Percentiles rank a stretch among this genome's conserved stretches.
Conservation (phyloP, 73 alveolate genomes). For the Blepharisma stoltei region DNA sequence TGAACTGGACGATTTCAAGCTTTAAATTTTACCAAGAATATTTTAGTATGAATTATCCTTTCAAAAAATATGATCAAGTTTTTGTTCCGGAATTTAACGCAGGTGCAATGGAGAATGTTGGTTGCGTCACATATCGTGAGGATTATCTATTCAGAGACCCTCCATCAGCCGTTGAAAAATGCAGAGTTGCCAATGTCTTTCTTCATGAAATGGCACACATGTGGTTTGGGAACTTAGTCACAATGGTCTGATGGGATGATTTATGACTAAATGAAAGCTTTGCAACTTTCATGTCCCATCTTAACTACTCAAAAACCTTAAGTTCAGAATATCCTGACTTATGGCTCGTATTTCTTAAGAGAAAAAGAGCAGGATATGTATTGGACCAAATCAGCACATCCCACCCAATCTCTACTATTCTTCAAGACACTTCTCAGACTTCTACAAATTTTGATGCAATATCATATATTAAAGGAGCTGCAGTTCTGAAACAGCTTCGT, state of each 20-base stretch:
- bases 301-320: conserved; percentile 29
- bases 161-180: conserved; percentile 46
- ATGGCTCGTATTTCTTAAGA: neutral
- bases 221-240: conserved; percentile 97
- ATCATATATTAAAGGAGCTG: conserved; percentile 94
- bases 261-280: conserved; percentile 93
- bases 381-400: conserved; percentile 82
- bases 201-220: conserved; percentile 96
- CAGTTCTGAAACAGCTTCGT: conserved; percentile 75
- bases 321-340: conserved; percentile 1
- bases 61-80: conserved; percentile 92
- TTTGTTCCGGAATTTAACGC: conserved; percentile 91
- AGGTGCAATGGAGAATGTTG: conserved; percentile 99
- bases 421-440: conserved; percentile 77
- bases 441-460: conserved; percentile 91
- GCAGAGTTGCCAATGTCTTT: conserved; percentile 50
- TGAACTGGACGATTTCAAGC: conserved; percentile 63
- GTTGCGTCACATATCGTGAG: conserved; percentile 93
- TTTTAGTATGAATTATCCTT: conserved; percentile 88
- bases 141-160: conserved; percentile 78
- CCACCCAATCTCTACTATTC: conserved; percentile 84
- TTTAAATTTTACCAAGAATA: conserved; percentile 69
- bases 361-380: neutral
- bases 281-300: conserved; percentile 87
- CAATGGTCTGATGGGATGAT: conserved; percentile 97